Base-by-base conservation (phyloP, 352 stramenopile species). In the Globisporangium megalacanthum region DNA sequence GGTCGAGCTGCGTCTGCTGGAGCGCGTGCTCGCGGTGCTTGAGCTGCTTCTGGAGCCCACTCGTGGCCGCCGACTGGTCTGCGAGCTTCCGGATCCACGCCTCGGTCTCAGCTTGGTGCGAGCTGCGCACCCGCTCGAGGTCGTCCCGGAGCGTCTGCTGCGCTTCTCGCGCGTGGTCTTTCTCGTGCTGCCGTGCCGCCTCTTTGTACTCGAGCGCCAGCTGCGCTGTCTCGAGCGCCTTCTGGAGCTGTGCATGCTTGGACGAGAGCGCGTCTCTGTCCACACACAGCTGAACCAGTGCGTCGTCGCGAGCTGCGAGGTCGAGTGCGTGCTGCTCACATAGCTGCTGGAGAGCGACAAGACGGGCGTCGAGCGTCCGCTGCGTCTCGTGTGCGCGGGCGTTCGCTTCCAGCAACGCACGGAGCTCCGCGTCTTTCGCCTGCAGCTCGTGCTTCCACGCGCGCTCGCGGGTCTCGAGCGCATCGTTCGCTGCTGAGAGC, bases 21-120 rank as follows among this genome's bases (percentile, higher is more conserved):
- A 75, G 54, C 48, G 77, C 73, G 29, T 74, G 54, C 15, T 69
- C 62, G 3, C 62, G 58, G 35, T 65, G 65, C 60, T 83, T 85
- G 22, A 91, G 55, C 13, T 79, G 68, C 31, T 78, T 84, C 35
- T 86, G 78, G 0, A 83, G 35, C 8, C 71, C 62, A 19, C 72
- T 65, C 49, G 79, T 83, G 41, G 89, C 78, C 2, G 79, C 73
- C 5, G 75, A 72, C 48, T 86, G 75, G 20, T 90, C 81, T 5
- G 77, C 79, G 25, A 83, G 57, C 15, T 75, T 75, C 39, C 78
- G 67, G 49, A 91, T 90, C 76, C 72, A 88, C 20, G 68, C 57
- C 54, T 89, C 83, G 35, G 72, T 77, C 22, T 91, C 72, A 9
- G 54, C 36, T 22, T 80, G 73, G 19, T 88, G 69, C 0, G 56